A percentile compares a stretch with the other conserved stretches of the same genome.
Conservation (phyloP, 768 basidiomycete genomes). For the Hysterangium stoloniferum region DNA sequence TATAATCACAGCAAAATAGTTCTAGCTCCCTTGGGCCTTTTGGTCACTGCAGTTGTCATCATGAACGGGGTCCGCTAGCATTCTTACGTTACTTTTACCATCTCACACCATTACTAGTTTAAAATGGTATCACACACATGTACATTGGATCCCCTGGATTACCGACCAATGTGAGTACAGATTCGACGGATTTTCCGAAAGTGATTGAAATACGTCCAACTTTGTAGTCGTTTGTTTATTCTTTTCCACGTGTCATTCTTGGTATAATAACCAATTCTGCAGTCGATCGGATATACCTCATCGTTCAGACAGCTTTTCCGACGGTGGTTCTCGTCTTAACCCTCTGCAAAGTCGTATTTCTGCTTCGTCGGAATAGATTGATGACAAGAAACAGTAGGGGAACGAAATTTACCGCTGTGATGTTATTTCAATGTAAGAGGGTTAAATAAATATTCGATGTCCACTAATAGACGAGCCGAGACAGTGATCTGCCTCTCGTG, state of each 20-base stretch:
- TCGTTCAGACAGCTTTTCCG: constrained; percentile 1
- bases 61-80: not conserved
- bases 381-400: not conserved
- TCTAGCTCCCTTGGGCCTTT: not conserved
- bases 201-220: not conserved
- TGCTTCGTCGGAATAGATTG: not conserved
- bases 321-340: not conserved
- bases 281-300: not conserved
- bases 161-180: constrained; percentile 4
- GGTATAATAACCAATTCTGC: not conserved
- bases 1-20: constrained; percentile 5
- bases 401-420: not conserved
- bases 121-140: not conserved
- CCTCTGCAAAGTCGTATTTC: not conserved
- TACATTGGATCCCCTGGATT: constrained; percentile 5
- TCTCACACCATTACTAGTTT: not conserved
- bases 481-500: constrained; percentile 4
- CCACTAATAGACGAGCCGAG: not conserved
- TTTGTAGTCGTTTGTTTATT: constrained; percentile 1
- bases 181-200: not conserved
- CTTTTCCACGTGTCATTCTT: no score
- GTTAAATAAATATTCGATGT: not conserved
- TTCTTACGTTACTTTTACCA: not conserved
- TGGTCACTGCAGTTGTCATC: not conserved
- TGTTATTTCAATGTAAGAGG: constrained; percentile 7